A percentile compares a stretch with the other conserved stretches of the same genome.
Conservation (phyloP, 208 protist genomes). For the Leptomonas seymouri region DNA sequence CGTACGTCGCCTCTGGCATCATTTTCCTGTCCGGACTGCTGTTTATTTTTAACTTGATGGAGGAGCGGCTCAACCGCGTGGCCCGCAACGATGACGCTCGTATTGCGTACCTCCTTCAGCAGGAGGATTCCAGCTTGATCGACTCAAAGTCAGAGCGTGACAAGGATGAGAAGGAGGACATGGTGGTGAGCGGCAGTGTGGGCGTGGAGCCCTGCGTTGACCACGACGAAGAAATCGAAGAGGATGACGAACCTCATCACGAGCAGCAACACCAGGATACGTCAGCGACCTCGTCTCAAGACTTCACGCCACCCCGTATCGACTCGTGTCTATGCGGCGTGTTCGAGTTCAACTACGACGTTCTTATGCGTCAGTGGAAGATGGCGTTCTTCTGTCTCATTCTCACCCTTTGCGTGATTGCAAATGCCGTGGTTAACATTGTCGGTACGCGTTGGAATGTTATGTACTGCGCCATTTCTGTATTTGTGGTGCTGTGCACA, state of each 20-base stretch:
- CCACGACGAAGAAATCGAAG: background rate
- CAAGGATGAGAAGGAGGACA: background rate
- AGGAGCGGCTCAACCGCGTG: conserved; percentile 46
- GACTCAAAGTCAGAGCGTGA: background rate
- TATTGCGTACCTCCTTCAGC: conserved; percentile 21
- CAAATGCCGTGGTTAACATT: conserved; percentile 26
- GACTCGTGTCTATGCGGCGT: conserved; percentile 20
- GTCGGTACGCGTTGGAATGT: conserved; percentile 20
- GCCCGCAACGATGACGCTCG: conserved; percentile 42
- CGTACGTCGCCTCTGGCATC: conserved; percentile 43
- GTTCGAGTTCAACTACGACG: conserved; percentile 26
- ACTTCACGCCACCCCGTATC: background rate
- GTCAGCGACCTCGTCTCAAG: no score
- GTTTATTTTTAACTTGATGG: conserved; percentile 65
- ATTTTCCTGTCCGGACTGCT: conserved; percentile 49
- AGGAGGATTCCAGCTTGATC: background rate
- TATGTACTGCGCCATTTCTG: conserved; percentile 17
- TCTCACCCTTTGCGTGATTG: conserved; percentile 27
- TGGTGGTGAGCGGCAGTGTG: background rate
- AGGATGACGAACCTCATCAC: background rate
- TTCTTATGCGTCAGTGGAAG: conserved; percentile 12
- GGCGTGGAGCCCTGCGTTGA: background rate
- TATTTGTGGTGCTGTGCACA: conserved; percentile 16
- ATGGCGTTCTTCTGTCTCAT: conserved; percentile 33
- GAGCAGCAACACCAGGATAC: background rate